These are phyloP conservation scores for Penicillium ochrochloron DNA, from an alignment of 495 filamentous ascomycete genomes.

Conservation along the genomic window DNA sequence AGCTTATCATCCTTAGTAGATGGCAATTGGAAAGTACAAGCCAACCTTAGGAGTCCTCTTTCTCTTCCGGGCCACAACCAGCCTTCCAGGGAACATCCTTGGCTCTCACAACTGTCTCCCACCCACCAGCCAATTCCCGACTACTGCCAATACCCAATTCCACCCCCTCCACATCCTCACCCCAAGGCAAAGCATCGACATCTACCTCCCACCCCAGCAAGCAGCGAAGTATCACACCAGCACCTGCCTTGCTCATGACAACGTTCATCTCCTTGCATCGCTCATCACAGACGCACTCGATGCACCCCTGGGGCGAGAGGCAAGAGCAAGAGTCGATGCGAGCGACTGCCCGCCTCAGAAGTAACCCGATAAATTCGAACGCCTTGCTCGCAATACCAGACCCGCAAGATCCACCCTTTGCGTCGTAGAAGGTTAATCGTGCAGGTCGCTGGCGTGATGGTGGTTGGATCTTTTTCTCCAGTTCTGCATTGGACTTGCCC, in stretches of 20 bases:
- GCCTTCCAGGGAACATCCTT: slow-evolving; percentile 59
- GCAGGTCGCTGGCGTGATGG: slow-evolving; percentile 83
- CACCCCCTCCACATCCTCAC: slow-evolving; percentile 56
- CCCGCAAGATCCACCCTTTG: slow-evolving; percentile 82
- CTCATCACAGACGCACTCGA: slow-evolving; percentile 87
- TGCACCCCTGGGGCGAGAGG: slow-evolving; percentile 67
- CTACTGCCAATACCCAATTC: slow-evolving; percentile 41
- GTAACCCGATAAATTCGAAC: slow-evolving; percentile 84
- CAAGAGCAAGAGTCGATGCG: slow-evolving; percentile 76
- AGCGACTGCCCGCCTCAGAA: slow-evolving; percentile 78
- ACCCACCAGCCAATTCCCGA: slow-evolving; percentile 64
- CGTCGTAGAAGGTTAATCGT: slow-evolving; percentile 91
- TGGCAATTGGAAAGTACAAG: not conserved
- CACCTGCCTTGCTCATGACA: slow-evolving; percentile 92
- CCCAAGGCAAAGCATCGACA: slow-evolving; percentile 82
- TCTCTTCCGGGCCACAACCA: slow-evolving; percentile 34
- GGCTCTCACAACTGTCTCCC: slow-evolving; percentile 84
- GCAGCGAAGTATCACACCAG: slow-evolving; percentile 75
- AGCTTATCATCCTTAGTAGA: too few relatives aligned
- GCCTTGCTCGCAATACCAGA: slow-evolving; percentile 88
- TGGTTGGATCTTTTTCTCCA: slow-evolving; percentile 35
- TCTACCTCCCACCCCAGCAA: slow-evolving; percentile 73
- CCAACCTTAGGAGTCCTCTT: slow-evolving; percentile 1
- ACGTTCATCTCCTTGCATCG: slow-evolving; percentile 85
- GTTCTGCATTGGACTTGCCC: slow-evolving; percentile 14